phyloP scores from a whole-genome alignment of 2,329 filamentous ascomycete species.

The Calonectria crousiana region DNA sequence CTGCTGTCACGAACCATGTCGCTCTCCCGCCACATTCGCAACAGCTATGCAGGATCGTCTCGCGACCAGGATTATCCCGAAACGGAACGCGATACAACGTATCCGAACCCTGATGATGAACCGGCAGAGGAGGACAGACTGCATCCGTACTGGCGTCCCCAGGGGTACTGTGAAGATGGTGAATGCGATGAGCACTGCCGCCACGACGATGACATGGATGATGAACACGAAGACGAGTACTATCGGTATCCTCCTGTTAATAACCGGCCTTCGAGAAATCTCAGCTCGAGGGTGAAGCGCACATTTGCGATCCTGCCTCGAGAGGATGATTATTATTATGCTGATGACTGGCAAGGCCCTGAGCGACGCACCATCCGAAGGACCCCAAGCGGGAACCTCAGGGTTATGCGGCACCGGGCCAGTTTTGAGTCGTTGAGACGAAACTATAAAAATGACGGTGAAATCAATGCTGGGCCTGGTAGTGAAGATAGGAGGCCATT shows the following conservation, averaged over 20 bases:
- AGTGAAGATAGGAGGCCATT: slow-evolving; percentile 41
- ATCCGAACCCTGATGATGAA: slow-evolving; percentile 57
- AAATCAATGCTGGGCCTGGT: slow-evolving; percentile 52
- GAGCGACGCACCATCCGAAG: slow-evolving; percentile 71
- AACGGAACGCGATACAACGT: slow-evolving; percentile 47
- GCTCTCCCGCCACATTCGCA: slow-evolving; percentile 57
- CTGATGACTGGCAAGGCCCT: slow-evolving; percentile 51
- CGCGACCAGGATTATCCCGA: slow-evolving; percentile 45
- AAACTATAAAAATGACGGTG: slow-evolving; percentile 39
- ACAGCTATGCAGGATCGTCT: slow-evolving; percentile 43
- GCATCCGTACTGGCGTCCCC: slow-evolving; percentile 73
- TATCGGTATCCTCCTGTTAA: slow-evolving; percentile 61
- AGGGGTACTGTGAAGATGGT: slow-evolving; percentile 54
- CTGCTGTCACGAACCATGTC: slow-evolving; percentile 67
- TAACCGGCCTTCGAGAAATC: slow-evolving; percentile 62
- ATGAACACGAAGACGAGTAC: slow-evolving; percentile 55
- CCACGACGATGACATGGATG: slow-evolving; percentile 39
- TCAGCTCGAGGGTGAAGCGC: slow-evolving; percentile 66
- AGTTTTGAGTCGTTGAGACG: slow-evolving; percentile 59
- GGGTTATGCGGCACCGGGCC: slow-evolving; percentile 67
- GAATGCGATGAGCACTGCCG: slow-evolving; percentile 47
- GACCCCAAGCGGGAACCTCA: slow-evolving; percentile 70
- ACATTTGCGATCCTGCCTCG: slow-evolving; percentile 73
- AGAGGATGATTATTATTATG: slow-evolving; percentile 50
- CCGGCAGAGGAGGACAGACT: slow-evolving; percentile 66